phyloP scores from a whole-genome alignment of 176 grass and related monocot genomes.

The Carex pumila region DNA sequence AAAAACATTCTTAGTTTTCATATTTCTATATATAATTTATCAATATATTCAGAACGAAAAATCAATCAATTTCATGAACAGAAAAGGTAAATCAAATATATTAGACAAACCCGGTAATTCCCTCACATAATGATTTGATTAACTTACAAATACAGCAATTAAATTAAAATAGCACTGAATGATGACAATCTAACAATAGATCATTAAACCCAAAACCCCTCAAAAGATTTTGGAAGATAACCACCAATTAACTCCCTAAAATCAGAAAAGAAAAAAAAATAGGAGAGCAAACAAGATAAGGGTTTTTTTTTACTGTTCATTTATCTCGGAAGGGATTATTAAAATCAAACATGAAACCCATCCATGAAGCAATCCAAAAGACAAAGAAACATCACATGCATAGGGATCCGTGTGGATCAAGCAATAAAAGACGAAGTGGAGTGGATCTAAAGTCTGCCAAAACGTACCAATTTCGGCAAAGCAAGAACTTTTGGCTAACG shows the following conservation, averaged over 20 bases:
- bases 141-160: background rate
- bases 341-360: slow-evolving; percentile 53
- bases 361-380: slow-evolving; percentile 60
- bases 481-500: slow-evolving; percentile 7
- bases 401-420: slow-evolving; percentile 82
- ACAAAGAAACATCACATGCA: slow-evolving; percentile 62
- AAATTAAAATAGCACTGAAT: slow-evolving; percentile 16
- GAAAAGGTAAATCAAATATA: background rate
- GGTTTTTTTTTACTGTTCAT: slow-evolving; percentile 16
- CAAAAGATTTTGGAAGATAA: slow-evolving; percentile 11
- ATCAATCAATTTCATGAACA: background rate
- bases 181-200: slow-evolving; percentile 33
- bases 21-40: slow-evolving; percentile 4
- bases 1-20: slow-evolving; percentile 24
- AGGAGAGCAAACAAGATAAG: background rate
- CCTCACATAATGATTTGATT: background rate
- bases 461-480: slow-evolving; percentile 13
- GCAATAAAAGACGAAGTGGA: slow-evolving; percentile 44
- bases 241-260: slow-evolving; percentile 26
- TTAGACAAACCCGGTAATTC: background rate
- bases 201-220: slow-evolving; percentile 25
- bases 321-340: slow-evolving; percentile 35
- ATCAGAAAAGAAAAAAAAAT: slow-evolving; percentile 33
- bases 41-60: background rate
- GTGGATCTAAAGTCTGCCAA: slow-evolving; percentile 23